These are phyloP conservation scores for Fusarium phyllophilum DNA, from an alignment of 2,329 filamentous ascomycete genomes.

Conservation along the genomic window DNA sequence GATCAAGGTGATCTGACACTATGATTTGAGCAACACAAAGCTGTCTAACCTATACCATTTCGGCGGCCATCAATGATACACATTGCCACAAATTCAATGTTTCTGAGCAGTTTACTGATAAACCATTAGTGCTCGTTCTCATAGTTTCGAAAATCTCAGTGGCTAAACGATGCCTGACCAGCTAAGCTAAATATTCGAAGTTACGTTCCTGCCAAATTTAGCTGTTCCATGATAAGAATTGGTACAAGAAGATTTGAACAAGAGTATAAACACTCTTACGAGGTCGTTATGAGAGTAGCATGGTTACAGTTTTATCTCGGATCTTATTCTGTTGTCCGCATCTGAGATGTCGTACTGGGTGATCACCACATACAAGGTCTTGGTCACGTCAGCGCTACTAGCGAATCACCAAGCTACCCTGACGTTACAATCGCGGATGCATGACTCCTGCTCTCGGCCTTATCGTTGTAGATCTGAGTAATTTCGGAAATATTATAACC, in stretches of 20 bases:
- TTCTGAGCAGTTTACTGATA: fast-evolving
- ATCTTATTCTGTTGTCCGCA: fast-evolving
- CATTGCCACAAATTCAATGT: background rate
- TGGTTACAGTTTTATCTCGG: fast-evolving
- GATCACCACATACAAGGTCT: constrained; percentile 30
- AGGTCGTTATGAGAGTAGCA: fast-evolving
- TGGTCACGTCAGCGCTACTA: constrained; percentile 21
- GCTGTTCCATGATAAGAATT: too few relatives aligned
- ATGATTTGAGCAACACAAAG: fast-evolving
- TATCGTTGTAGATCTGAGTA: background rate
- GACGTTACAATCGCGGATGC: background rate
- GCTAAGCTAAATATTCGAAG: fast-evolving
- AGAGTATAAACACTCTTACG: fast-evolving
- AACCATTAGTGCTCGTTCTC: fast-evolving
- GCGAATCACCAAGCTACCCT: background rate
- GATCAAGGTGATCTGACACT: fast-evolving
- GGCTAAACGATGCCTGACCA: fast-evolving
- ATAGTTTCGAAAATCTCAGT: fast-evolving
- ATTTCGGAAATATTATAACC: background rate
- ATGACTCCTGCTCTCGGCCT: background rate
- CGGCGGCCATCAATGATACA: fast-evolving
- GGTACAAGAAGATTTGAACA: fast-evolving
- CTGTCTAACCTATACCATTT: background rate
- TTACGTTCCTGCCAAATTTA: fast-evolving
- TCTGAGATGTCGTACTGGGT: fast-evolving